phyloP scores from a whole-genome alignment of 140 eudicot genomes.

The Flaveria floridana region DNA sequence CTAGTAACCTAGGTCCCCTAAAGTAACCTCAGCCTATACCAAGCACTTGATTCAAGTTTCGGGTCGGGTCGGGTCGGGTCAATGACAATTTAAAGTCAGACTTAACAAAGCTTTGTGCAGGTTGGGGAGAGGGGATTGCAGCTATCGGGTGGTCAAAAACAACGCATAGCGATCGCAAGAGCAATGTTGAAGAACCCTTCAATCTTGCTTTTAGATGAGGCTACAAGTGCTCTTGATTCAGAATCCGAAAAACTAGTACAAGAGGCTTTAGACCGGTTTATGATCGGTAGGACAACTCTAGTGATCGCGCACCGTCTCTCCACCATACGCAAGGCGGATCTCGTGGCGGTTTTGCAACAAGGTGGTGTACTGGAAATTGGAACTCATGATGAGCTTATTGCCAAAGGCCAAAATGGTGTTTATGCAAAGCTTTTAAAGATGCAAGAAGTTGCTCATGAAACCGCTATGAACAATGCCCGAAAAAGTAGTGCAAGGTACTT shows the following conservation, averaged over 20 bases:
- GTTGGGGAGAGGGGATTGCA: constrained; percentile 92
- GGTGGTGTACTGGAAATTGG: constrained; percentile 78
- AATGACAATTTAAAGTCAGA: background rate
- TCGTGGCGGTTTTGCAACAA: constrained; percentile 77
- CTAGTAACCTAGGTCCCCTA: too few species aligned
- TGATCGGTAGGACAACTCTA: constrained; percentile 87
- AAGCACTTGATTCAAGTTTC: background rate
- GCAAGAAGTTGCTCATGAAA: constrained; percentile 89
- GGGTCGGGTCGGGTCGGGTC: background rate
- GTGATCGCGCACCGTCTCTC: constrained; percentile 93
- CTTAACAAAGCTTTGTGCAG: constrained; percentile 33
- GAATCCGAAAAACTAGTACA: constrained; percentile 89
- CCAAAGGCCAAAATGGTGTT: constrained; percentile 71
- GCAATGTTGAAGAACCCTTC: constrained; percentile 93
- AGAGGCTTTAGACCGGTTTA: constrained; percentile 82
- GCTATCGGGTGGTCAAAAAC: constrained; percentile 89
- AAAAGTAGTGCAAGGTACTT: constrained; percentile 83
- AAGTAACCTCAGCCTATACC: too few species aligned
- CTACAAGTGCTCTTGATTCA: constrained; percentile 90
- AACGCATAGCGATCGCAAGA: constrained; percentile 82
- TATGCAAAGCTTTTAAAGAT: constrained; percentile 76
- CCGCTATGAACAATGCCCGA: constrained; percentile 69
- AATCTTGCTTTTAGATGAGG: constrained; percentile 81
- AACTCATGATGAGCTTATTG: constrained; percentile 74
- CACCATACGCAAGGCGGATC: constrained; percentile 87